Base-by-base conservation (phyloP, 768 basidiomycete species). In the Mycena latifolia region DNA sequence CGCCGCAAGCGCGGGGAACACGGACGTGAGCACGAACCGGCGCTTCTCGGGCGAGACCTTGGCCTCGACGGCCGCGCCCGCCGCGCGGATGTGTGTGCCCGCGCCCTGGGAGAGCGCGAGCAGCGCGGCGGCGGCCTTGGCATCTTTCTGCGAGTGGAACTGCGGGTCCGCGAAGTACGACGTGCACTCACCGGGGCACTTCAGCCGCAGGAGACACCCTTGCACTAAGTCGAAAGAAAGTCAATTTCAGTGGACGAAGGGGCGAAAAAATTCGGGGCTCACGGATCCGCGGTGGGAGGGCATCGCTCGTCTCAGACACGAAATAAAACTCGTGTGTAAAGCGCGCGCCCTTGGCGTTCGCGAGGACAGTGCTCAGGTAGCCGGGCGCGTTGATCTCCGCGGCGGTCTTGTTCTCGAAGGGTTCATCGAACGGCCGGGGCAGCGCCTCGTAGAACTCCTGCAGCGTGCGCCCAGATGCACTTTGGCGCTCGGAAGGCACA, bases 101-200 rank as follows among this genome's bases (percentile, higher is more conserved):
- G 89, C 78, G 11, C 88, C 88, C 65, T 87, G 83, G 3, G 89
- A 87, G 74, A 92, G 85, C 0, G 90, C 92, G 18, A 87, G 78
- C 25, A 93, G 75, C 64, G 85, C 87, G 3, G 87, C 92, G 0
- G 91, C 92, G 0, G 84, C 81, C 74, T 89, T 91, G n/a, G 91
- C 91, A 56, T 92, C 91, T 0, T 78, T 76, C 4, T 86, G 86
- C 70, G 86, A 89, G 2, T 80, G 69, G 67, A 92, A 92, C 18
- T 80, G 79, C 0, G 88, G 79, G n/a, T 92, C 90, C 29, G 89
- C 88, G 7, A 93, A 74, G 68, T 82, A 93, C 0, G 89, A 86
- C 46, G 78, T 81, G 39, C 81, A 84, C 61, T 86, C 84, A 6
- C 77, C 79, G 3, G 86, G 85, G 28, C 85, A 83, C 45, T 84